phyloP scores from a whole-genome alignment of 2,329 filamentous ascomycete genomes.

The Diaporthe ampelina region DNA sequence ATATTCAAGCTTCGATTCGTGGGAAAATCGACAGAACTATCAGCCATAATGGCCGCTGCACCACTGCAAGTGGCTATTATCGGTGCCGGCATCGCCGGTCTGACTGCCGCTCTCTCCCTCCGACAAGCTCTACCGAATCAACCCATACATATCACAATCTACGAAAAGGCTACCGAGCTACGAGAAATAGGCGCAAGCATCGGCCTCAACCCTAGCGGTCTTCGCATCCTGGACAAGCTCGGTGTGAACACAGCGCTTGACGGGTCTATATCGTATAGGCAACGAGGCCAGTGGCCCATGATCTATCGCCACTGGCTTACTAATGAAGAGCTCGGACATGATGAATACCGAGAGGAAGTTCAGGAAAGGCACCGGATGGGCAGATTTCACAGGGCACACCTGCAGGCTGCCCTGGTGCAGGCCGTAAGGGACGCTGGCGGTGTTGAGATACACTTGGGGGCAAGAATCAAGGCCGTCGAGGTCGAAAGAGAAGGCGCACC shows the following conservation, averaged over 20 bases:
- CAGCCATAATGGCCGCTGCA: not conserved
- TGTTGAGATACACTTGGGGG: slow-evolving; percentile 50
- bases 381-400: slow-evolving; percentile 52
- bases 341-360: slow-evolving; percentile 48
- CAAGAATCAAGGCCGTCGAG: slow-evolving; percentile 42
- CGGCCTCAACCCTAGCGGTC: slow-evolving; percentile 54
- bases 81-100: slow-evolving; percentile 34
- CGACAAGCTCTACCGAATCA: slow-evolving; percentile 37
- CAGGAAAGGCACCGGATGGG: slow-evolving; percentile 51
- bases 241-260: slow-evolving; percentile 51
- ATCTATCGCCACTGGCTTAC: slow-evolving; percentile 56
- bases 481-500: slow-evolving; percentile 42
- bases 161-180: slow-evolving; percentile 50
- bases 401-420: slow-evolving; percentile 52
- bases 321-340: slow-evolving; percentile 52
- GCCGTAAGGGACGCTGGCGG: slow-evolving; percentile 48
- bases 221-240: slow-evolving; percentile 52
- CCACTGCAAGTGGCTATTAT: slow-evolving; percentile 21
- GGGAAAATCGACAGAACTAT: not conserved
- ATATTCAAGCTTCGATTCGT: not conserved
- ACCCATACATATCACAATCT: slow-evolving; percentile 49
- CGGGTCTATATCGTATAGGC: slow-evolving; percentile 51
- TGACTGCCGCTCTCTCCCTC: slow-evolving; percentile 18
- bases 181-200: slow-evolving; percentile 56
- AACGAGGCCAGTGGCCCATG: slow-evolving; percentile 49